phyloP scores from a whole-genome alignment of 306 rosid species.

The Cyamopsis tetragonoloba region DNA sequence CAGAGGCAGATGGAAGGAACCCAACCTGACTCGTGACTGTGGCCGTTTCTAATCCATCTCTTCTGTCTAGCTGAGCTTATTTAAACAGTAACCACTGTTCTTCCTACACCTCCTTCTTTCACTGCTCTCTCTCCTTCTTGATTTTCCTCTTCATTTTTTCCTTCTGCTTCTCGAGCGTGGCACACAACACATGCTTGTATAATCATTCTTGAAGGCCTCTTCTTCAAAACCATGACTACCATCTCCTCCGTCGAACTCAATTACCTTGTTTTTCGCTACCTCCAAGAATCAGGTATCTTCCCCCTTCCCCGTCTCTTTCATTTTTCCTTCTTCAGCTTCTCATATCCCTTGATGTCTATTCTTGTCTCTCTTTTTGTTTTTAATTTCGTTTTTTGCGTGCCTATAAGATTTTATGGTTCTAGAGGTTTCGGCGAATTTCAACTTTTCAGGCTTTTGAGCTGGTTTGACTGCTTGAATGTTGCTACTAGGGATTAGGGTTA shows the following conservation, averaged over 20 bases:
- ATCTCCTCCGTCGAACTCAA: slow-evolving; percentile 83
- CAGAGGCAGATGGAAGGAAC: slow-evolving; percentile 12
- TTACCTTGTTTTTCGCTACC: slow-evolving; percentile 82
- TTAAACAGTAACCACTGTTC: not conserved
- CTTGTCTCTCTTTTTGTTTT: not conserved
- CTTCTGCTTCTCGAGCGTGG: not conserved
- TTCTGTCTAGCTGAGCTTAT: not conserved
- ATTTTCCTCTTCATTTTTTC: not conserved
- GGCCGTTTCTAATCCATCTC: slow-evolving; percentile 8
- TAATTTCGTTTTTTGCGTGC: not conserved
- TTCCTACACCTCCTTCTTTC: not conserved
- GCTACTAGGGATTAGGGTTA: slow-evolving; percentile 30
- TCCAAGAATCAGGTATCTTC: slow-evolving; percentile 80
- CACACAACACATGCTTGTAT: slow-evolving; percentile 35
- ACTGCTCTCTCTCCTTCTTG: not conserved
- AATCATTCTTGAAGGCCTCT: slow-evolving; percentile 24
- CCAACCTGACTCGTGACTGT: not conserved
- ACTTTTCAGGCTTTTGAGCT: not conserved
- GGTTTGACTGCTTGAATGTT: not conserved
- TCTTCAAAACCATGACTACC: slow-evolving; percentile 49
- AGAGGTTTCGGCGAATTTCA: slow-evolving; percentile 13
- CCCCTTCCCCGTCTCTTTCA: not conserved
- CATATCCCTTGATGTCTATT: not conserved
- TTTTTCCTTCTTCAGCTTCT: not conserved
- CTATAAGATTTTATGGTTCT: not conserved